Evolutionary conservation across 2,329 filamentous ascomycete genomes (phyloP).

Genomic region (Lasiodiplodia theobromae): DNA sequence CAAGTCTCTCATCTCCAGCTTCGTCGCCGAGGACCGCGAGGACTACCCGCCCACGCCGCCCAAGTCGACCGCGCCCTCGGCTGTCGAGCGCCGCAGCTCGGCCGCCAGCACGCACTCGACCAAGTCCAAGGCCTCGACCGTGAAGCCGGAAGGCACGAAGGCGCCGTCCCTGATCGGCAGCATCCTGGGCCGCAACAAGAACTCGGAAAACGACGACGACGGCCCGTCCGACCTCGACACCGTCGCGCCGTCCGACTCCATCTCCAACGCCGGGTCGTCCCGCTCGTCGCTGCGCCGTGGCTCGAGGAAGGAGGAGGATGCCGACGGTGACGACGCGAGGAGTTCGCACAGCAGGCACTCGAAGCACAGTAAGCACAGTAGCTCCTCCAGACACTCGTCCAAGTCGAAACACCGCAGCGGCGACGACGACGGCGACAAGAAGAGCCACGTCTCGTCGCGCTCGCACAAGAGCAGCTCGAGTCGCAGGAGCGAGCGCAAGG

Average conservation of each 20-base stretch:
- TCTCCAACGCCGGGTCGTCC: conserved; percentile 49
- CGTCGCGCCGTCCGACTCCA: conserved; percentile 57
- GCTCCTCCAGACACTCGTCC: conserved; percentile 33
- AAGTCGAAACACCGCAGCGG: conserved; percentile 1
- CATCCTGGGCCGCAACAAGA: conserved; percentile 46
- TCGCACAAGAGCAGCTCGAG: conserved; percentile 29
- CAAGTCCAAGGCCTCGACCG: conserved; percentile 22
- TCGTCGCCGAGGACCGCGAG: conserved; percentile 40
- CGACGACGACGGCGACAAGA: not conserved
- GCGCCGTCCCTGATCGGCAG: conserved; percentile 43
- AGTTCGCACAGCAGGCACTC: conserved; percentile 35
- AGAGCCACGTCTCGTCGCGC: conserved; percentile 14
- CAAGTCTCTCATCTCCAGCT: conserved; percentile 46
- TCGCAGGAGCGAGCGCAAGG: conserved; percentile 33
- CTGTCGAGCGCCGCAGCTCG: conserved; percentile 34
- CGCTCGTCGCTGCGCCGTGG: conserved; percentile 34
- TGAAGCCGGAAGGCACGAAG: conserved; percentile 8
- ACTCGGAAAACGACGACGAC: not conserved
- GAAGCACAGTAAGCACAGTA: conserved; percentile 33
- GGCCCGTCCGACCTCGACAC: conserved; percentile 48
- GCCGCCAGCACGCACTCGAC: conserved; percentile 43
- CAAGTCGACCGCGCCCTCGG: conserved; percentile 7
- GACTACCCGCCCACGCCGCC: conserved; percentile 33
- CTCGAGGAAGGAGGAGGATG: conserved; percentile 40
- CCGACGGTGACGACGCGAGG: conserved; percentile 33